Conservation (phyloP, 148 eudicot genomes). For the Chenopodium formosanum region DNA sequence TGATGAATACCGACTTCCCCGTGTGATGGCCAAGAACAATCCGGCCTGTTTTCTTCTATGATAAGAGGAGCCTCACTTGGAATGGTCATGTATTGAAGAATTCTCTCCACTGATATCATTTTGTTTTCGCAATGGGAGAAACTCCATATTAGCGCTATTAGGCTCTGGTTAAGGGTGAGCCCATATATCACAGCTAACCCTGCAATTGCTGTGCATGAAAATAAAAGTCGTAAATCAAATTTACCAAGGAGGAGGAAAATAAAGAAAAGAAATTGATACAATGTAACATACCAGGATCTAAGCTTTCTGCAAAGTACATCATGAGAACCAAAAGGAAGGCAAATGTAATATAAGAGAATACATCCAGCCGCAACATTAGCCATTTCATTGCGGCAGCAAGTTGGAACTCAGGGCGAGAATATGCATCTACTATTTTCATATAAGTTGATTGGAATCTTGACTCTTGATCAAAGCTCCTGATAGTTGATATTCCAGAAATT, state of each 20-base stretch:
- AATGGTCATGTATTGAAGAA: conserved; percentile 16
- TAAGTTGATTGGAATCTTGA: conserved; percentile 9
- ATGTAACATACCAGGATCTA: conserved; percentile 11
- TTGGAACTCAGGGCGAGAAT: conserved; percentile 19
- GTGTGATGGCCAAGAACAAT: conserved; percentile 13
- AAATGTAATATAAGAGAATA: conserved; percentile 15
- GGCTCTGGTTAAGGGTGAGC: too few species aligned
- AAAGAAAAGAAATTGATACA: too few species aligned
- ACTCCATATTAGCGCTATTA: not conserved
- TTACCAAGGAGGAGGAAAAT: too few species aligned
- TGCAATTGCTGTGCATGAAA: too few species aligned
- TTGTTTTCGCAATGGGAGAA: conserved; percentile 17
- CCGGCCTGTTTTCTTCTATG: conserved; percentile 17
- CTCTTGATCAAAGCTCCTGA: conserved; percentile 22
- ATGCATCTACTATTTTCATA: conserved; percentile 23
- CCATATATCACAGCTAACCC: too few species aligned
- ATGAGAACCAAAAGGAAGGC: conserved; percentile 1
- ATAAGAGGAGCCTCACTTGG: conserved; percentile 17
- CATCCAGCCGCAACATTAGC: conserved; percentile 15
- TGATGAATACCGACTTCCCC: conserved; percentile 13
- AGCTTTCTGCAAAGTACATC: not conserved
- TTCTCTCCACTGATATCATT: conserved; percentile 19
- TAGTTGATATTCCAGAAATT: conserved; percentile 21
- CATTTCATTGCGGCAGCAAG: conserved; percentile 23
- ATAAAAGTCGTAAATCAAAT: too few species aligned